Conservation (phyloP, 2,329 filamentous ascomycete genomes). For the Blastomyces emzantsi region DNA sequence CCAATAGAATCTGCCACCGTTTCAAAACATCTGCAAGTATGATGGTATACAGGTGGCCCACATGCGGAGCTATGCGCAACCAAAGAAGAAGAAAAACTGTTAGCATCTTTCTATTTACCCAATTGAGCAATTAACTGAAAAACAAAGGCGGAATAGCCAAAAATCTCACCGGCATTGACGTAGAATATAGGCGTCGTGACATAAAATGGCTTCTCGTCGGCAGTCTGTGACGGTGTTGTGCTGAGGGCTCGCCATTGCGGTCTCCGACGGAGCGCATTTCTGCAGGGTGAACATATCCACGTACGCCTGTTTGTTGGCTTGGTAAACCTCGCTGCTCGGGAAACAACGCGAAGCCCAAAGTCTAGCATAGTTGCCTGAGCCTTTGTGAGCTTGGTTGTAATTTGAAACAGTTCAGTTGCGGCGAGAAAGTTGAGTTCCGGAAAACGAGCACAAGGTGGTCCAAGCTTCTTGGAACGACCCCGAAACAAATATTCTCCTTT, state of each 20-base stretch:
- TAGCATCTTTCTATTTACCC: conserved; percentile 2
- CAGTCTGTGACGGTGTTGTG: background rate
- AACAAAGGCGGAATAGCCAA: background rate
- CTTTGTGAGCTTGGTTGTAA: background rate
- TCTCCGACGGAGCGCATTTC: conserved; percentile 17
- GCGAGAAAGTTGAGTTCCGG: conserved; percentile 6
- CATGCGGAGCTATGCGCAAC: conserved; percentile 62
- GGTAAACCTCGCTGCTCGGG: conserved; percentile 23
- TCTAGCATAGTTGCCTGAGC: conserved; percentile 23
- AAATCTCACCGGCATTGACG: conserved; percentile 72
- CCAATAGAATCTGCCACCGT: conserved; percentile 74
- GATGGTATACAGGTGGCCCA: conserved; percentile 92
- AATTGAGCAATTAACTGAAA: background rate
- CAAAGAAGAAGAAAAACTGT: background rate
- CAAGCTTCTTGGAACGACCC: conserved; percentile 4
- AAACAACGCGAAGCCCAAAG: conserved; percentile 24
- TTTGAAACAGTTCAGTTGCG: background rate
- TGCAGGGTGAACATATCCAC: conserved; percentile 28
- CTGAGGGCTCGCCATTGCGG: conserved; percentile 19
- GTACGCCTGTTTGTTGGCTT: conserved; percentile 15
- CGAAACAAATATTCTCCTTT: background rate
- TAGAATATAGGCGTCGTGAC: conserved; percentile 97
- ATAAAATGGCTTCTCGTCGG: conserved; percentile 70
- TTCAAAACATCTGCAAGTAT: conserved; percentile 85
- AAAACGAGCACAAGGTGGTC: conserved; percentile 8